These are phyloP conservation scores for Wickerhamiella domercqiae DNA, from an alignment of 805 yeast species.

Conservation along the genomic window DNA sequence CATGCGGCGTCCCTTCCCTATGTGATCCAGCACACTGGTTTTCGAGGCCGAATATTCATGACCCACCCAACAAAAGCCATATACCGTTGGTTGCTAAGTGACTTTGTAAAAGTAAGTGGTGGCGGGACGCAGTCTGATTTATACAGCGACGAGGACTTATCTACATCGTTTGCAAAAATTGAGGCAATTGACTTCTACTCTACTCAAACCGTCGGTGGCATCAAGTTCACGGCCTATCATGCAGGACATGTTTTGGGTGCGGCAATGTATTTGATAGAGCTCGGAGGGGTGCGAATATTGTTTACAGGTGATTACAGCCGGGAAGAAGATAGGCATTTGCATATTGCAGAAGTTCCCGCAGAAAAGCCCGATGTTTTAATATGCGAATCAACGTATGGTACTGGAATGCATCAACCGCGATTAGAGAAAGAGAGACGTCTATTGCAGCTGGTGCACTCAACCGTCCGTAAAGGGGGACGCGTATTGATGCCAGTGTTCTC, in stretches of 20 bases:
- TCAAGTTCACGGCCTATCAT: slow-evolving; percentile 91
- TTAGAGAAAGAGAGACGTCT: slow-evolving; percentile 68
- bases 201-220: slow-evolving; percentile 86
- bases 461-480: slow-evolving; percentile 77
- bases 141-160: slow-evolving; percentile 81
- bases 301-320: slow-evolving; percentile 97
- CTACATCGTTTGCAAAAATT: slow-evolving; percentile 72
- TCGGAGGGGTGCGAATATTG: slow-evolving; percentile 75
- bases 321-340: slow-evolving; percentile 88
- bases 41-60: slow-evolving; percentile 94
- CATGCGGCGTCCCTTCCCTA: slow-evolving; percentile 97
- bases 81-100: slow-evolving; percentile 86
- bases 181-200: slow-evolving; percentile 94
- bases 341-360: slow-evolving; percentile 82
- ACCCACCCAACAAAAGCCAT: slow-evolving; percentile 98
- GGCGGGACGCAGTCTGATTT: slow-evolving; percentile 31
- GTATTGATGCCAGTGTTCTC: slow-evolving; percentile 91
- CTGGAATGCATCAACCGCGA: slow-evolving; percentile 91
- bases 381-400: slow-evolving; percentile 93
- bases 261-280: slow-evolving; percentile 91
- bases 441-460: slow-evolving; percentile 68
- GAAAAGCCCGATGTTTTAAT: slow-evolving; percentile 74
- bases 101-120: slow-evolving; percentile 76
- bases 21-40: slow-evolving; percentile 92
- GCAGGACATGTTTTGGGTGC: slow-evolving; percentile 99